Evolutionary conservation across 345 rosid species (phyloP), one percentile per base, ranked within the genome.

Genomic region (Psidium friedrichsthalianum): DNA sequence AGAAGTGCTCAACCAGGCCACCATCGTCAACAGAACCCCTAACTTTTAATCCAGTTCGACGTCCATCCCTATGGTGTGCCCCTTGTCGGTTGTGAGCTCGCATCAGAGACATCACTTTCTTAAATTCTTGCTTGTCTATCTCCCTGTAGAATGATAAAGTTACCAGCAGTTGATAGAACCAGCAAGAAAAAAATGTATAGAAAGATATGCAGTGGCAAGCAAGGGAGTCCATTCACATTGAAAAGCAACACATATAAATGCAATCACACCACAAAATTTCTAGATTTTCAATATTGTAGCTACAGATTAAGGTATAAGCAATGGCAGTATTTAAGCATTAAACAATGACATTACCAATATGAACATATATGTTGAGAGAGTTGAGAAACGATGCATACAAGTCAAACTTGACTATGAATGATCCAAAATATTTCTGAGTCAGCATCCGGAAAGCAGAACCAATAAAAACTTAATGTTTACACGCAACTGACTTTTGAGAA

Each of bases 101-200:
- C 99, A 97, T 96, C 90, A 96, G 91, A 59, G 91, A 89, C 98
- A 95, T 97, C 88, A 97, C 99, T 88, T 92, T 92, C 95, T 95
- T 97, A 90, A 97, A 96, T 93, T 97, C 99, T 84, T 90, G 92
- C 88, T 87, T 94, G 61, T 89, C 94, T 83, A 97, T 95, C 91
- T 96, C 98, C 89, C 99, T 96, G 87, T 7, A 86, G 40, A 84
- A 85, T 78, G 13, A 84, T 74, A 74, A 84, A 74, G 21, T 81
- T 44, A 84, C 52, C 52, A 13, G 59, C 52, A 29, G 21, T 42
- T 15, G 59, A 42, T 82, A 85, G 82, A 86, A 74, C 85, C 64
- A 85, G 82, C 85, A 85, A 27, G 87, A 27, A 58, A 82, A 82
- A 47, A 52, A 24, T 76, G 52, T 40, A 86, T 5, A 87, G 89